Evolutionary conservation across 1,284 basidiomycete genomes (phyloP), one percentile per base, ranked within the genome.

Genomic region (Puccinia horiana): DNA sequence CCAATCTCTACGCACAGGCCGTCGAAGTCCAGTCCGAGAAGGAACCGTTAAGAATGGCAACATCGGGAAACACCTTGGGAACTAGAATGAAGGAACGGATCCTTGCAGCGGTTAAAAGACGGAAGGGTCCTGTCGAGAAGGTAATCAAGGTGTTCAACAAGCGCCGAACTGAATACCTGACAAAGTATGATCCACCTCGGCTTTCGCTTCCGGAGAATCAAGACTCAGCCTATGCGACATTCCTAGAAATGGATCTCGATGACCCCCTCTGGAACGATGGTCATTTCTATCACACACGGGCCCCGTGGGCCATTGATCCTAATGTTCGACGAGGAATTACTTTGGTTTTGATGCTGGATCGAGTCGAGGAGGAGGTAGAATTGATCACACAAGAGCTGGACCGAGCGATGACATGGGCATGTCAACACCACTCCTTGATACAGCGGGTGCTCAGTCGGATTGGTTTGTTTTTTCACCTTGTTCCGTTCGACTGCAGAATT

Each of bases 111-210:
- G 37, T 52, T 6, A 49, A 49, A 2, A 29, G 12, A 3, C 16
- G 70, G 9, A 54, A 73, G 23, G 42, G n/a, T 11, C 70, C 70
- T 1, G 70, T 73, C 0, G 75, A 58, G 37, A 77, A 29, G n/a
- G 32, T 9, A 3, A 65, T 56, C 14, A 65, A 77, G 20, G 0
- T 1, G 2, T 77, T 49, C 26, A 65, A 65, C 42, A 26, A 63
- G 16, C 40, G 35, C 2, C 32, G 16, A 37, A 18, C 4, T 1
- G 18, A 29, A 26, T 77, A 42, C 18, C 52, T 9, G 9, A 1
- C 3, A n/a, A 35, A 44, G 26, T 8, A 20, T 5, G 20, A 52
- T 14, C 75, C 58, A 0, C 14, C 0, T 1, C 58, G 63, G 20
- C 40, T 65, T 18, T 20, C 2, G 1, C 29, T 47, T 8, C 44